Percentiles rank a stretch among this genome's conserved stretches.
Evolutionary conservation across 192 early-diverging fungal genomes (phyloP).

Genomic region (Umbelopsis ramanniana): DNA sequence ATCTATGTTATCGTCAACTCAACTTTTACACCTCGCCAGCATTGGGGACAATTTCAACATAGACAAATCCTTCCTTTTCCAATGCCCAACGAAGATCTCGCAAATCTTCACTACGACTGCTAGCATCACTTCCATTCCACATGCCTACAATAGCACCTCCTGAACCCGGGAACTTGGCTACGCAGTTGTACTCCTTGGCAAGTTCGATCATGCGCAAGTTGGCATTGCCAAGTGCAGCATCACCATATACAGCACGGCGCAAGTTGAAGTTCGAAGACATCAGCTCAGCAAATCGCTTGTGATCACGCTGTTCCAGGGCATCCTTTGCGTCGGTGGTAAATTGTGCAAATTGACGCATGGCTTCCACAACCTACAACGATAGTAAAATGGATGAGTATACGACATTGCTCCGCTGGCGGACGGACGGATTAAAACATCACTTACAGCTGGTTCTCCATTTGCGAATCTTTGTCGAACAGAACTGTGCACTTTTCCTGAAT

Average conservation of each 20-base stretch:
- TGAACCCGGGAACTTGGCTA: constrained; percentile 62
- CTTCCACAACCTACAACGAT: constrained; percentile 43
- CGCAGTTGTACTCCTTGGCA: constrained; percentile 47
- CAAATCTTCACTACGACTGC: constrained; percentile 18
- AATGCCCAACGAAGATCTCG: constrained; percentile 36
- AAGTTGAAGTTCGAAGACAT: constrained; percentile 63
- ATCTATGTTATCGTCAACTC: too few relatives aligned
- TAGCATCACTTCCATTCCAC: constrained; percentile 40
- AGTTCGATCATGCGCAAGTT: constrained; percentile 59
- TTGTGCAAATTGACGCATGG: constrained; percentile 56
- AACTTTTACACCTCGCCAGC: neutral
- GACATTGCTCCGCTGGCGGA: too few relatives aligned
- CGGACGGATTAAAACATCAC: too few relatives aligned
- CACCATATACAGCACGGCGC: constrained; percentile 54
- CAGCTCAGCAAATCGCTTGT: constrained; percentile 44
- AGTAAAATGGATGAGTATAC: neutral
- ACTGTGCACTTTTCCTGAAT: constrained; percentile 65
- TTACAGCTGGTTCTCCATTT: constrained; percentile 57
- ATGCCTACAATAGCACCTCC: constrained; percentile 66
- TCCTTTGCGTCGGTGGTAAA: constrained; percentile 42
- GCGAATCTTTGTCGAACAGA: constrained; percentile 53
- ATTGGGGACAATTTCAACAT: constrained; percentile 33
- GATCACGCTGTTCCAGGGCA: constrained; percentile 38
- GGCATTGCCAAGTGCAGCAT: constrained; percentile 48
- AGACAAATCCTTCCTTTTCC: constrained; percentile 48